Percentiles rank a stretch among this genome's conserved stretches.
phyloP scores from a whole-genome alignment of 2,329 filamentous ascomycete species.

The Aureobasidium sp. region DNA sequence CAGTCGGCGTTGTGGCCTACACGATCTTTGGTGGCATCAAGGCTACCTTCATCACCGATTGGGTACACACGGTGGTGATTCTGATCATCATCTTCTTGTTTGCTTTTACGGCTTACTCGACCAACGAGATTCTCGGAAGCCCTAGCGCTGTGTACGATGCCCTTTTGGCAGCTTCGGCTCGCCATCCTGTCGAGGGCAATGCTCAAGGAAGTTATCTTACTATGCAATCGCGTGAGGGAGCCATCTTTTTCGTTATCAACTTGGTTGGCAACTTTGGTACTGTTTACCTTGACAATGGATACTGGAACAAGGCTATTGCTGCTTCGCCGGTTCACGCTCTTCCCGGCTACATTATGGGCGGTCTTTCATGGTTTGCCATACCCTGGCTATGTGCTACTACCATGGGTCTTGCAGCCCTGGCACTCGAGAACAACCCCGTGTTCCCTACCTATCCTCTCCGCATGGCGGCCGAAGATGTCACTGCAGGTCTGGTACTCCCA shows the following conservation, averaged over 20 bases:
- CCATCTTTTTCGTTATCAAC: constrained; percentile 77
- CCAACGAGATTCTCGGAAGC: constrained; percentile 61
- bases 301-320: constrained; percentile 91
- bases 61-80: constrained; percentile 76
- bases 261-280: constrained; percentile 76
- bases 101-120: constrained; percentile 71
- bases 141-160: constrained; percentile 71
- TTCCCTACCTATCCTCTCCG: constrained; percentile 67
- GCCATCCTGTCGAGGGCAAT: constrained; percentile 72
- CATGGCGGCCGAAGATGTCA: constrained; percentile 65
- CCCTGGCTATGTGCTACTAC: constrained; percentile 76
- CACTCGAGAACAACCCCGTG: constrained; percentile 61
- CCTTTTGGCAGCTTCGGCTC: constrained; percentile 56
- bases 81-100: constrained; percentile 81
- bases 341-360: constrained; percentile 80
- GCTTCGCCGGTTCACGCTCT: constrained; percentile 77
- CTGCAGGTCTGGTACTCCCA: constrained; percentile 73
- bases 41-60: constrained; percentile 78
- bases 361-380: constrained; percentile 73
- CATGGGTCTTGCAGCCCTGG: constrained; percentile 73
- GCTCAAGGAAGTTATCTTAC: constrained; percentile 75
- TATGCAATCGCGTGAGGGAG: constrained; percentile 72
- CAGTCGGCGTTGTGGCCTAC: constrained; percentile 71
- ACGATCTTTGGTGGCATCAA: constrained; percentile 71
- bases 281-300: constrained; percentile 37